Conservation (phyloP, 148 eudicot genomes). For the Mesembryanthemum crystallinum region DNA sequence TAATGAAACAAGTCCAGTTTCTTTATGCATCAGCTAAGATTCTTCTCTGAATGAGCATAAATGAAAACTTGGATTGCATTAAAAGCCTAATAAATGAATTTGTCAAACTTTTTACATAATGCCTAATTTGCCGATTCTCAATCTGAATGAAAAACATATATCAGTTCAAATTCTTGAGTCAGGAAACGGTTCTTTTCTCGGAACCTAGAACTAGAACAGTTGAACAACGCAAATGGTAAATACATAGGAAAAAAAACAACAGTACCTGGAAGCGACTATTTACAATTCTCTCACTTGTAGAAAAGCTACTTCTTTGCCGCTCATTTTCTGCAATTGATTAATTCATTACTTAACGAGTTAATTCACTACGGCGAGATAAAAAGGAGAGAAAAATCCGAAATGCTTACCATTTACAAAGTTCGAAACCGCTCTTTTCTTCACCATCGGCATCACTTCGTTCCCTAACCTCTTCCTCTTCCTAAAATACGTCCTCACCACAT, state of each 20-base stretch:
- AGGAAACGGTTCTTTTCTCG: no score
- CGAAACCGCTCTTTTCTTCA: slow-evolving; percentile 32
- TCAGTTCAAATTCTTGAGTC: no score
- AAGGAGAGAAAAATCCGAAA: not conserved
- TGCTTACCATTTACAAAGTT: slow-evolving; percentile 33
- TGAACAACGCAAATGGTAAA: not conserved
- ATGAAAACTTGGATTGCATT: not conserved
- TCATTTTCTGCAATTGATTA: slow-evolving; percentile 23
- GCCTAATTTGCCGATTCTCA: no score
- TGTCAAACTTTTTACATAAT: no score
- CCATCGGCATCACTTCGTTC: slow-evolving; percentile 18
- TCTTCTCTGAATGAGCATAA: not conserved
- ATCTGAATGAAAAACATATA: no score
- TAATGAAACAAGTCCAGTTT: not conserved
- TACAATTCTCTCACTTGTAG: not conserved
- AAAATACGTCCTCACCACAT: slow-evolving; percentile 36
- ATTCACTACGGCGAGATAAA: not conserved
- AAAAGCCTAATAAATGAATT: not conserved
- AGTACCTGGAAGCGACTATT: slow-evolving; percentile 9
- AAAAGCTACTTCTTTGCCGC: not conserved
- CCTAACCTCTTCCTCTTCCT: slow-evolving; percentile 45
- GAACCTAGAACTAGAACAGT: not conserved
- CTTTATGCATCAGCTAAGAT: not conserved
- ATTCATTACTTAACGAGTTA: slow-evolving; percentile 6
- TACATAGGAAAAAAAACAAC: not conserved